Evolutionary conservation across 306 rosid genomes (phyloP).

Genomic region (Macrotyloma uniflorum): DNA sequence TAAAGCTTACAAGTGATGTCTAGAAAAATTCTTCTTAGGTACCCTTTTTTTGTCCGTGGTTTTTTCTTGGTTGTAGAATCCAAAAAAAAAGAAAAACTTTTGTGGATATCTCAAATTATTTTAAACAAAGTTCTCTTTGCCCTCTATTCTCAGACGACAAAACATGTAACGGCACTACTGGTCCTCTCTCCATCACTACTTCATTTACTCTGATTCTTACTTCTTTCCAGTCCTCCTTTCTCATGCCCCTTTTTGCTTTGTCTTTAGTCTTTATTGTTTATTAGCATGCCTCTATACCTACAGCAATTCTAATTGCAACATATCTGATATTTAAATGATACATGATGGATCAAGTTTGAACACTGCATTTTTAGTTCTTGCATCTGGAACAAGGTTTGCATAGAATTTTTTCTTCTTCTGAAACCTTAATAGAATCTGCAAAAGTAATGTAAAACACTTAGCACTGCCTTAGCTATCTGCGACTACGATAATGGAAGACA

Average conservation of each 20-base stretch:
- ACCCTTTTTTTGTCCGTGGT: not conserved
- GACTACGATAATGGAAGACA: not conserved
- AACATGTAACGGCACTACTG: not conserved
- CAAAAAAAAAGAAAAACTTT: not conserved
- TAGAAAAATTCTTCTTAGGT: not conserved
- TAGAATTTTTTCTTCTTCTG: not conserved
- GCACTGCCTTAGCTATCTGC: not conserved
- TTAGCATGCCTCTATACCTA: not conserved
- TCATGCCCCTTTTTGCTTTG: not conserved
- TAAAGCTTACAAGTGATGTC: not conserved
- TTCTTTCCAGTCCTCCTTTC: not conserved
- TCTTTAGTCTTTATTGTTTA: not conserved
- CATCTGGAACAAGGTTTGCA: constrained; percentile 12
- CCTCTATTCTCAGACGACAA: not conserved
- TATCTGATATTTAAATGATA: not conserved
- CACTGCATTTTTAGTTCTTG: constrained; percentile 6
- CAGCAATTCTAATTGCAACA: not conserved
- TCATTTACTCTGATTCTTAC: not conserved
- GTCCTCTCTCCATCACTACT: not conserved
- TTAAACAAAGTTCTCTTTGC: not conserved
- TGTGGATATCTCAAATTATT: not conserved
- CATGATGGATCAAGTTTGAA: constrained; percentile 5
- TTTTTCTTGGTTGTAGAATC: not conserved
- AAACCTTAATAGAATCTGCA: constrained; percentile 6
- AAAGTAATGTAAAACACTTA: not conserved